These are phyloP conservation scores for Carnegiea gigantea DNA, from an alignment of 179 eudicot genomes.

Conservation along the genomic window DNA sequence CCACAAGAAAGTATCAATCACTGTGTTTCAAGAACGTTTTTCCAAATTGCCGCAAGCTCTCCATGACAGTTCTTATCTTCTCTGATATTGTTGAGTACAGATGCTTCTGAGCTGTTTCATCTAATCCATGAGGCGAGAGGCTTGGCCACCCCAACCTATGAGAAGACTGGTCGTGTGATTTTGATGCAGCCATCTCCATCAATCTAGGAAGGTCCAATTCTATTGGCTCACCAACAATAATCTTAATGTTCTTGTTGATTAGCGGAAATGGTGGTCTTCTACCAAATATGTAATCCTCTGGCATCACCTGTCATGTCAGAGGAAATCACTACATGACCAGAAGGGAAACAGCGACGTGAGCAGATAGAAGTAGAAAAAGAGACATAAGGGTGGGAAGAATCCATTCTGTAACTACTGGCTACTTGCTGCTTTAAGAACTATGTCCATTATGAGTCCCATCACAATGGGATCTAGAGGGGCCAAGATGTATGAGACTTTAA, in stretches of 20 bases:
- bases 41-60: conserved; percentile 48
- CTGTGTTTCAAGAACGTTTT: conserved; percentile 24
- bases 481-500: too few relatives aligned
- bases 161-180: conserved; percentile 42
- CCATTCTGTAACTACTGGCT: not conserved
- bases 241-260: conserved; percentile 54
- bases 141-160: conserved; percentile 60
- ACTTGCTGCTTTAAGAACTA: too few relatives aligned
- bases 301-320: conserved; percentile 78
- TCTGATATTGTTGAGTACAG: conserved; percentile 69
- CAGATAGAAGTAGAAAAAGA: not conserved
- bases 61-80: conserved; percentile 65
- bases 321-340: not conserved
- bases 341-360: not conserved
- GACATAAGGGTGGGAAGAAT: not conserved
- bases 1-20: not conserved
- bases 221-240: conserved; percentile 65
- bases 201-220: conserved; percentile 57
- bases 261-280: conserved; percentile 78
- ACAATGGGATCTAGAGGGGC: too few relatives aligned
- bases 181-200: conserved; percentile 42
- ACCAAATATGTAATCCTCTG: conserved; percentile 75
- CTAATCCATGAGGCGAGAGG: conserved; percentile 42
- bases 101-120: conserved; percentile 72
- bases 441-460: too few relatives aligned